Conservation (phyloP, 352 stramenopile species). For the Phytophthora pinifolia region DNA sequence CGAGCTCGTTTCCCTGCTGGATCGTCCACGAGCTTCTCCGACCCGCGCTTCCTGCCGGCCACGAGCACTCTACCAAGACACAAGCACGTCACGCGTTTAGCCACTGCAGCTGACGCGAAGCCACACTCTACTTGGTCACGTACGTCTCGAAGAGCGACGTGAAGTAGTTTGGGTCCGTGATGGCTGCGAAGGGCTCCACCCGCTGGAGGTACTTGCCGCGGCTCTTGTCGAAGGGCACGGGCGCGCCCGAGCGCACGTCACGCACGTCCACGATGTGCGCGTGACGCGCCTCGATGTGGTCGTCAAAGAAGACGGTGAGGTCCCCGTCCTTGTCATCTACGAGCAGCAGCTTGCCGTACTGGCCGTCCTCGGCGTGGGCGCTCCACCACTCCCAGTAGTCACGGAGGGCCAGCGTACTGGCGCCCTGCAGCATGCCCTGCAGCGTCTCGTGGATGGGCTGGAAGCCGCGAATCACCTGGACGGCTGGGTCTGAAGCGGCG, state of each 20-base stretch:
- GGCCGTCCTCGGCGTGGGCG: constrained; percentile 65
- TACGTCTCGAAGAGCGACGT: constrained; percentile 46
- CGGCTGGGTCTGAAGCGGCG: constrained; percentile 8
- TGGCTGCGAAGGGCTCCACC: constrained; percentile 79
- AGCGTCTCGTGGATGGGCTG: constrained; percentile 44
- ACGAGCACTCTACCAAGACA: no score
- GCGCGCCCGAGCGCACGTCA: constrained; percentile 41
- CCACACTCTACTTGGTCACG: constrained; percentile 16
- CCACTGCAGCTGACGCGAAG: no score
- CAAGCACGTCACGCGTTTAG: no score
- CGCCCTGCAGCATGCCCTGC: constrained; percentile 29
- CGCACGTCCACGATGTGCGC: constrained; percentile 84
- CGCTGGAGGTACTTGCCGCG: constrained; percentile 61
- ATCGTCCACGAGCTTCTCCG: no score
- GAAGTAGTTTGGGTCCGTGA: constrained; percentile 80
- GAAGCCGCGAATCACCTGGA: constrained; percentile 67
- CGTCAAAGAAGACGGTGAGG: constrained; percentile 66
- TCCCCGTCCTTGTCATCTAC: constrained; percentile 35
- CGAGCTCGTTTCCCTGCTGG: no score
- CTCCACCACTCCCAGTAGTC: constrained; percentile 90
- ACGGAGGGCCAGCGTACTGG: constrained; percentile 60
- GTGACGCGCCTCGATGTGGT: constrained; percentile 76
- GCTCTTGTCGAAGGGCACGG: constrained; percentile 59
- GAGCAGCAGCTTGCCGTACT: constrained; percentile 80
- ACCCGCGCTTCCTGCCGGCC: no score